A percentile compares a stretch with the other conserved stretches of the same genome.
Conservation (phyloP, 2,329 filamentous ascomycete genomes). For the Aspergillus sclerotialis region DNA sequence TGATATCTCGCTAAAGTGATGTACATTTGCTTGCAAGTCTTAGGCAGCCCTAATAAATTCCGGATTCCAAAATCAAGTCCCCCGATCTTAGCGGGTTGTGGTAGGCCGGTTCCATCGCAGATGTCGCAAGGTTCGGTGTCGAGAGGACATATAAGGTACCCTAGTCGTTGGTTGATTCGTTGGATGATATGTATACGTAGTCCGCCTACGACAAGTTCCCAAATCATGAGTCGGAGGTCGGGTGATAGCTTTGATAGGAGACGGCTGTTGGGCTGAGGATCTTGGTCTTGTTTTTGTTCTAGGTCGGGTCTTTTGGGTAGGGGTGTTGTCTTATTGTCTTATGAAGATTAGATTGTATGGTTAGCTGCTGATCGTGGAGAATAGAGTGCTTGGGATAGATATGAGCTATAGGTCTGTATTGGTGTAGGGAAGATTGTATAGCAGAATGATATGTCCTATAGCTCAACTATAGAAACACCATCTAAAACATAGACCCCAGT, state of each 20-base stretch:
- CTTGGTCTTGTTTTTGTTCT: conserved; percentile 2
- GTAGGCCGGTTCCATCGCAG: conserved; percentile 23
- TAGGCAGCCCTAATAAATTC: conserved; percentile 20
- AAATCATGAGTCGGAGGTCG: conserved; percentile 31
- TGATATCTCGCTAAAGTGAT: too few species aligned
- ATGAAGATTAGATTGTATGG: neutral
- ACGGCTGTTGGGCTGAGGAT: conserved; percentile 18
- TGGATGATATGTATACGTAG: conserved; percentile 31
- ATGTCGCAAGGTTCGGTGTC: conserved; percentile 24
- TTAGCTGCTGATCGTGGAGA: conserved; percentile 1
- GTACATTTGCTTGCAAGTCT: conserved; percentile 32
- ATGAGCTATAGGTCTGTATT: neutral
- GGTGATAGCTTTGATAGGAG: conserved; percentile 26
- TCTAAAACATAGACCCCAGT: too few species aligned
- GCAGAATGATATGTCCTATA: too few species aligned
- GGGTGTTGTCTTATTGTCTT: conserved; percentile 24
- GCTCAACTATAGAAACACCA: too few species aligned
- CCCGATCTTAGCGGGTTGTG: conserved; percentile 9
- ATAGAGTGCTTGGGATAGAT: neutral
- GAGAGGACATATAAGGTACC: conserved; percentile 26
- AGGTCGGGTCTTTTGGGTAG: conserved; percentile 11
- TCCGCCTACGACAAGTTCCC: conserved; percentile 26
- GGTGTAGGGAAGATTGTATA: neutral
- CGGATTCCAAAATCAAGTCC: neutral
- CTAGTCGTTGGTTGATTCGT: conserved; percentile 21